Evolutionary conservation across 2,329 filamentous ascomycete genomes (phyloP).

Genomic region (Botryotinia globosa): DNA sequence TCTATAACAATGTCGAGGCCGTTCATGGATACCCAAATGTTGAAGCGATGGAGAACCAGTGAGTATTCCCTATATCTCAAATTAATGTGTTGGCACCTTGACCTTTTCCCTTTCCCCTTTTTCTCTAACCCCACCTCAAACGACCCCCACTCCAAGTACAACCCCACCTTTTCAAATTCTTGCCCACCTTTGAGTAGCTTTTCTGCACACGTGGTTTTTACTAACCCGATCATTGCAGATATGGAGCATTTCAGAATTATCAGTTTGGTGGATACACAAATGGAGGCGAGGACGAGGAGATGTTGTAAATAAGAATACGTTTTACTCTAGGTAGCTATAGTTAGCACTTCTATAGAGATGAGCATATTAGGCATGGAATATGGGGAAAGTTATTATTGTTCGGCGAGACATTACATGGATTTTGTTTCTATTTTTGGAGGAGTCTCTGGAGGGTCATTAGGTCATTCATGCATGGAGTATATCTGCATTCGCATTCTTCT

Average conservation of each 20-base stretch:
- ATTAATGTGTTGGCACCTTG: not conserved
- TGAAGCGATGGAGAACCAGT: slow-evolving; percentile 38
- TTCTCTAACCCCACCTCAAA: slow-evolving; percentile 7
- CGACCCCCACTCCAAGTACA: slow-evolving; percentile 3
- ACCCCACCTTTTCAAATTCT: not conserved
- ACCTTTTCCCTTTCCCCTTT: not conserved
- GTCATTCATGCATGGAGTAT: slow-evolving; percentile 11
- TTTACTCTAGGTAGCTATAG: slow-evolving; percentile 30
- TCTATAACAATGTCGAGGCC: slow-evolving; percentile 49
- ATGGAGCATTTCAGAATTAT: slow-evolving; percentile 32
- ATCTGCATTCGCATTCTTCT: slow-evolving; percentile 28
- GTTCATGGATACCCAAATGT: slow-evolving; percentile 32
- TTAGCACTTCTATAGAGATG: slow-evolving; percentile 28
- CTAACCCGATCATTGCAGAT: slow-evolving; percentile 18
- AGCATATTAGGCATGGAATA: slow-evolving; percentile 14
- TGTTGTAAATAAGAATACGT: slow-evolving; percentile 37
- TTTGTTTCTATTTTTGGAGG: slow-evolving; percentile 3
- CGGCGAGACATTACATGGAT: slow-evolving; percentile 7
- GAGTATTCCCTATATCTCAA: not conserved
- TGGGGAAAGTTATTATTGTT: slow-evolving; percentile 17
- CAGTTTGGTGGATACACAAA: slow-evolving; percentile 30
- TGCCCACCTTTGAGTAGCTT: not conserved
- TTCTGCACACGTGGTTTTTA: not conserved
- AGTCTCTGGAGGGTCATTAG: slow-evolving; percentile 1
- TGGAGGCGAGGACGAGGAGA: slow-evolving; percentile 37